Conservation (phyloP, 176 grass and related monocot genomes). For the Musa troglodytarum region DNA sequence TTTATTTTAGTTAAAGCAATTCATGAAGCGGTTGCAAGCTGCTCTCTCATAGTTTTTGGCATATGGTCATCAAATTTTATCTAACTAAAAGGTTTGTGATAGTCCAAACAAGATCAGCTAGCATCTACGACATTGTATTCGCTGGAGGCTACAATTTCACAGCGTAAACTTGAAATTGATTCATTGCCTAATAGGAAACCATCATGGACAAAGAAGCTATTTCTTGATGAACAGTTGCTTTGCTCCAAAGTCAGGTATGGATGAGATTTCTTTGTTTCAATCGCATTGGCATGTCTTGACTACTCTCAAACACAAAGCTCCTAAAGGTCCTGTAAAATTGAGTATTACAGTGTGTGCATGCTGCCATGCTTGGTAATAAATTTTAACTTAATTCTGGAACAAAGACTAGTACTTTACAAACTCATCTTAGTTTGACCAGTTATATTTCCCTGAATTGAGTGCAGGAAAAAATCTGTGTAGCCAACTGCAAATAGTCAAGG, state of each 20-base stretch:
- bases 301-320: background rate
- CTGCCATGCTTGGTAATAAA: background rate
- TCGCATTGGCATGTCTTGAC: background rate
- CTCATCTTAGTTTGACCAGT: too few relatives aligned
- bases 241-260: constrained; percentile 77
- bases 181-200: constrained; percentile 39
- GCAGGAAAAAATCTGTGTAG: too few relatives aligned
- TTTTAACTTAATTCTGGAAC: background rate
- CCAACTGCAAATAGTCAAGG: too few relatives aligned
- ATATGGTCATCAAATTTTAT: background rate
- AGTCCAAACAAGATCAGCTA: constrained; percentile 34
- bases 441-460: too few relatives aligned
- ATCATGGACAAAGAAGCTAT: constrained; percentile 88
- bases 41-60: background rate
- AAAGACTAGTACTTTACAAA: too few relatives aligned
- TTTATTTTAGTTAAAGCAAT: background rate
- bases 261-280: constrained; percentile 5
- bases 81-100: constrained; percentile 1
- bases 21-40: background rate
- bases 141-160: constrained; percentile 70
- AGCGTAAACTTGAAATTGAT: constrained; percentile 57
- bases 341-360: too few relatives aligned
- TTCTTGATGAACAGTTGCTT: constrained; percentile 59
- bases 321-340: background rate
- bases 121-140: constrained; percentile 60